Evolutionary conservation across 2,329 filamentous ascomycete genomes (phyloP).

Genomic region (Mycogone perniciosa): DNA sequence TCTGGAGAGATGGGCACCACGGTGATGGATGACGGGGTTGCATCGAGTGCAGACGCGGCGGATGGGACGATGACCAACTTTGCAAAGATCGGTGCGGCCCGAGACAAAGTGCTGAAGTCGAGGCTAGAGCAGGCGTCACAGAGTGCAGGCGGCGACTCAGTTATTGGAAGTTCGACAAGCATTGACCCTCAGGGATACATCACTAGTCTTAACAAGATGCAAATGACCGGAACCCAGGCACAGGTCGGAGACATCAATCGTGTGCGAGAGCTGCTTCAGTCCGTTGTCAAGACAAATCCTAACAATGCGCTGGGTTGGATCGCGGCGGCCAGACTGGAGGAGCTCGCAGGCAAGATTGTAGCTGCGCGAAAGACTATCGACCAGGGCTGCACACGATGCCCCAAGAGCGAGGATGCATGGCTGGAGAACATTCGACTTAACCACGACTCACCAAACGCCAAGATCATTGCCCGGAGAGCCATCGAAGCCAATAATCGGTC

Average conservation of each 20-base stretch:
- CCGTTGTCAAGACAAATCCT: conserved; percentile 94
- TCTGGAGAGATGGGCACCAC: conserved; percentile 79
- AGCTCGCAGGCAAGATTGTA: conserved; percentile 85
- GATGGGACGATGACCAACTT: conserved; percentile 98
- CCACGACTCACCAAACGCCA: conserved; percentile 78
- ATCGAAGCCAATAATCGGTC: conserved; percentile 88
- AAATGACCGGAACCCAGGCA: conserved; percentile 70
- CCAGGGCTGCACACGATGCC: conserved; percentile 82
- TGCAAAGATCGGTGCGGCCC: conserved; percentile 89
- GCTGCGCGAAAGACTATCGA: conserved; percentile 84
- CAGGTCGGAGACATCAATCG: conserved; percentile 93
- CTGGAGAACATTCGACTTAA: conserved; percentile 92
- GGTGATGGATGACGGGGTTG: conserved; percentile 69
- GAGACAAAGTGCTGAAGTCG: conserved; percentile 94
- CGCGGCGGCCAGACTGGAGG: conserved; percentile 84
- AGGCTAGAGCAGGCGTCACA: conserved; percentile 83
- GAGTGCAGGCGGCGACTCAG: conserved; percentile 56
- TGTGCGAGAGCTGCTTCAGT: conserved; percentile 86
- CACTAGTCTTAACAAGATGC: conserved; percentile 79
- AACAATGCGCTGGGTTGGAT: conserved; percentile 95
- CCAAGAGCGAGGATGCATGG: conserved; percentile 93
- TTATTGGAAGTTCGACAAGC: conserved; percentile 74
- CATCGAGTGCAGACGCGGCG: conserved; percentile 39
- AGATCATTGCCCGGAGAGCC: conserved; percentile 88
- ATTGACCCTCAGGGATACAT: conserved; percentile 96